Percentiles rank a stretch among this genome's conserved stretches.
These are phyloP conservation scores for Tetrapisispora iriomotensis DNA, from an alignment of 805 yeast species.

Conservation along the genomic window DNA sequence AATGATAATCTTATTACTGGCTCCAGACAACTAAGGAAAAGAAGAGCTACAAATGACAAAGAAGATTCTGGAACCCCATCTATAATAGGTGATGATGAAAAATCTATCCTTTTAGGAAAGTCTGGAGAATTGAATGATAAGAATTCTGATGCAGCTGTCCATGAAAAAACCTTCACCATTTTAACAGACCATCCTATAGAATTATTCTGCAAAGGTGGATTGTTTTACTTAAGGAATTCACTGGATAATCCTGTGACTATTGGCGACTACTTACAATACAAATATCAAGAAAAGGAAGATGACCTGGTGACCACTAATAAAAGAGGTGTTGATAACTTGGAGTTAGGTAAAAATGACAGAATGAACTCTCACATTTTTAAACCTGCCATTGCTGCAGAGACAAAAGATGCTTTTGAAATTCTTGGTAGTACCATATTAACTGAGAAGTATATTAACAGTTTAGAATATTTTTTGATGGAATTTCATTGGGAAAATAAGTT, in stretches of 20 bases:
- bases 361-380: slow-evolving; percentile 24
- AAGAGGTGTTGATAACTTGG: slow-evolving; percentile 12
- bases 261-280: slow-evolving; percentile 24
- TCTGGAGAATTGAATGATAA: background rate
- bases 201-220: slow-evolving; percentile 25
- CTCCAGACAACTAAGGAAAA: slow-evolving; percentile 7
- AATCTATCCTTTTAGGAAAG: background rate
- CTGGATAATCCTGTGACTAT: slow-evolving; percentile 24
- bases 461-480: slow-evolving; percentile 30
- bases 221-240: slow-evolving; percentile 21
- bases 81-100: background rate
- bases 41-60: slow-evolving; percentile 5
- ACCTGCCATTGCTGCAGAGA: slow-evolving; percentile 22
- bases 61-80: slow-evolving; percentile 1
- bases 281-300: slow-evolving; percentile 25
- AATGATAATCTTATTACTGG: too few species aligned
- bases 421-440: slow-evolving; percentile 24
- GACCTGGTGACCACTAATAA: slow-evolving; percentile 17
- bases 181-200: slow-evolving; percentile 24
- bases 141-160: background rate
- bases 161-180: slow-evolving; percentile 4
- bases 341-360: slow-evolving; percentile 15
- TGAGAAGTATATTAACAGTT: slow-evolving; percentile 27
- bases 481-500: slow-evolving; percentile 30
- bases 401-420: slow-evolving; percentile 20